Percentiles rank a stretch among this genome's conserved stretches.
Evolutionary conservation across 2,329 filamentous ascomycete species (phyloP).

Genomic region (Bipolaris zeicola): DNA sequence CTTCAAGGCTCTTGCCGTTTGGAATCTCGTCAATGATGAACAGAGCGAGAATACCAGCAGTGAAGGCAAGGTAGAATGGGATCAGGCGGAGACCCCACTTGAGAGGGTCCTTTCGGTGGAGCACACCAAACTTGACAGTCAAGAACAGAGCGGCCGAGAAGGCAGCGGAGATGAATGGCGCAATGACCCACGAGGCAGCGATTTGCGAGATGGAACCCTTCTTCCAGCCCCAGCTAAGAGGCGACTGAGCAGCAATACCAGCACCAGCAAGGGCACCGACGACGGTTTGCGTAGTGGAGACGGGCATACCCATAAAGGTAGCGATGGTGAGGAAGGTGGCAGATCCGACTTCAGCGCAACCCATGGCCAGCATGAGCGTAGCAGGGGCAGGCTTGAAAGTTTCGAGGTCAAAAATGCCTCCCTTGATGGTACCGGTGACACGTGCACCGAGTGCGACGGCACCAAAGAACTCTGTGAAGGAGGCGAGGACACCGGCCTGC

Average conservation of each 20-base stretch:
- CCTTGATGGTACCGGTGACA: slow-evolving; percentile 66
- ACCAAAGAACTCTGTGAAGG: slow-evolving; percentile 58
- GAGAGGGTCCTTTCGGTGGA: slow-evolving; percentile 56
- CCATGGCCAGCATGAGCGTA: slow-evolving; percentile 65
- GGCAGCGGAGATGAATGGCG: slow-evolving; percentile 54
- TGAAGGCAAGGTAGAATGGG: slow-evolving; percentile 57
- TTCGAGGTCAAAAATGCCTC: slow-evolving; percentile 60
- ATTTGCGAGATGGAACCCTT: slow-evolving; percentile 37
- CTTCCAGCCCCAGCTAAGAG: slow-evolving; percentile 36
- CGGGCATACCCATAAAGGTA: slow-evolving; percentile 61
- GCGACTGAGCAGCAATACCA: slow-evolving; percentile 55
- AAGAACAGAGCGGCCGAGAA: slow-evolving; percentile 59
- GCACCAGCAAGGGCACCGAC: slow-evolving; percentile 66
- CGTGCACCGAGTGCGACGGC: slow-evolving; percentile 59
- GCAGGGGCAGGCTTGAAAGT: slow-evolving; percentile 57
- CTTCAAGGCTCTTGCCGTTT: slow-evolving; percentile 34
- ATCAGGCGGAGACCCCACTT: slow-evolving; percentile 57
- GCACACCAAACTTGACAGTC: slow-evolving; percentile 57
- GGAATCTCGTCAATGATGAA: slow-evolving; percentile 63
- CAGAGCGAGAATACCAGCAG: slow-evolving; percentile 58
- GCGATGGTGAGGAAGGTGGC: slow-evolving; percentile 56
- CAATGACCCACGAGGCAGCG: slow-evolving; percentile 57
- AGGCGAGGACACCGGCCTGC: slow-evolving; percentile 57
- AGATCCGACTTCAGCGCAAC: slow-evolving; percentile 54
- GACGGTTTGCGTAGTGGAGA: slow-evolving; percentile 67